Percentiles rank a stretch among this genome's conserved stretches.
These are phyloP conservation scores for Saccharomycopsis babjevae DNA, from an alignment of 805 yeast genomes.

Conservation along the genomic window DNA sequence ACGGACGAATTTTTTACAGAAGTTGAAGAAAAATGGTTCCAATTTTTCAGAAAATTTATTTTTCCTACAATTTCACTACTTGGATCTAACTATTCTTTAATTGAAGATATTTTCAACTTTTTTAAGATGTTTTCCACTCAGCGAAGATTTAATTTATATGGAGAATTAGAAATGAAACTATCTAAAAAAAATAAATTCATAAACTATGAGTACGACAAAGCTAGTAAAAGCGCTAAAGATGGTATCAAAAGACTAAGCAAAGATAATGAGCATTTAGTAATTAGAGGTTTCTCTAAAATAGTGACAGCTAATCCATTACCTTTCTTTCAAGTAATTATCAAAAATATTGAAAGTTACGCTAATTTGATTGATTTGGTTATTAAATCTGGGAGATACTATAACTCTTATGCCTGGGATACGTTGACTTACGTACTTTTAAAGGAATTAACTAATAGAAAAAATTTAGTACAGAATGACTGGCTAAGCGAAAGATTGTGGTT, in stretches of 20 bases:
- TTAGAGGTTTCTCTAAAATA: slow-evolving; percentile 61
- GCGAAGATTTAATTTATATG: slow-evolving; percentile 65
- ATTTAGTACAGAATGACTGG: slow-evolving; percentile 66
- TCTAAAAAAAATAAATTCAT: slow-evolving; percentile 47
- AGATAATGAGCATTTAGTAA: slow-evolving; percentile 64
- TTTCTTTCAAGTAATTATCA: slow-evolving; percentile 56
- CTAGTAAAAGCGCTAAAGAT: slow-evolving; percentile 73
- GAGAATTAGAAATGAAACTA: slow-evolving; percentile 55
- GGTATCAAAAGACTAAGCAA: slow-evolving; percentile 72
- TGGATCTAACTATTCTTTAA: slow-evolving; percentile 46
- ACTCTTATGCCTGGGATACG: slow-evolving; percentile 76
- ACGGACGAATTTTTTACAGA: slow-evolving; percentile 19
- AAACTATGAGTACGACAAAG: slow-evolving; percentile 48
- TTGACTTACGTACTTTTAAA: slow-evolving; percentile 62
- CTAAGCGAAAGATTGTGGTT: slow-evolving; percentile 76
- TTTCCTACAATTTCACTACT: slow-evolving; percentile 51
- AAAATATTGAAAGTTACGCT: slow-evolving; percentile 86
- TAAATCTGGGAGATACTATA: slow-evolving; percentile 66
- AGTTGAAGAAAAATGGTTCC: slow-evolving; percentile 37
- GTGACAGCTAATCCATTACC: slow-evolving; percentile 73
- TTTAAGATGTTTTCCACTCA: slow-evolving; percentile 47
- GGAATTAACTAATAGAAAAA: slow-evolving; percentile 60
- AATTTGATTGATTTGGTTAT: slow-evolving; percentile 73
- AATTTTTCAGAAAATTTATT: slow-evolving; percentile 52
- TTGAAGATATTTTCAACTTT: slow-evolving; percentile 49